Base-by-base conservation (phyloP, 2,329 filamentous ascomycete species). In the Aurifilum marmelostoma region DNA sequence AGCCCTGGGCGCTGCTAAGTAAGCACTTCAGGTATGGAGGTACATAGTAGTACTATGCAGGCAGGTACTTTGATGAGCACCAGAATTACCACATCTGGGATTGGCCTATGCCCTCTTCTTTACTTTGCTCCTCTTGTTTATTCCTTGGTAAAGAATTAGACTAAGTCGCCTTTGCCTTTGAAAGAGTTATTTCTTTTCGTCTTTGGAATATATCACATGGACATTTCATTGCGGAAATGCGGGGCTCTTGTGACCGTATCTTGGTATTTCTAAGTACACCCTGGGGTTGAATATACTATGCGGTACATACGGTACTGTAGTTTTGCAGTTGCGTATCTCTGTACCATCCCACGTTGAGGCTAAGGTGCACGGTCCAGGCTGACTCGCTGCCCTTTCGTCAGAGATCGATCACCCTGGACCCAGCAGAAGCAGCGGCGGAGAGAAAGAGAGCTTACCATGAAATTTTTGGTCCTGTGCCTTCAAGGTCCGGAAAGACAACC, bases 381-480 rank as follows among this genome's bases (percentile, higher is more conserved):
- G 60, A 63, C 60, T 43, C 47, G 34, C 21, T 27, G 66, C 63
- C 67, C 67, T 71, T 62, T 69, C 69, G 67, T 69, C 69, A 71
- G 67, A 63, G 69, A 67, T 52, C 52, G 69, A 69, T 52, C 52
- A 62, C 41, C 62, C 67, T 71, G 34, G 50, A 47, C 52, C 41
- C 39, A 67, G 68, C 62, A 65, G 61, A 61, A 34, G 37, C 32
- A 29, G n/a, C n/a, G 43, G 21, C 43, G 21, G 41, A 12, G 60
- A 29, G 32, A 50, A 59, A 68, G 67, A n/a, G 21, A 47, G 43
- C 43, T 63, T 69, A 61, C 61, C 69, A 59, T 61, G 68, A 72
- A 72, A 71, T 71, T 72, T 72, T 72, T 72, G 69, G 70, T 58
- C 65, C 52, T 70, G 59, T 65, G 63, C 58, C 52, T 66, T 32